Percentiles rank a stretch among this genome's conserved stretches.
Evolutionary conservation across 768 basidiomycete species (phyloP).

Genomic region (Boletus sp.): DNA sequence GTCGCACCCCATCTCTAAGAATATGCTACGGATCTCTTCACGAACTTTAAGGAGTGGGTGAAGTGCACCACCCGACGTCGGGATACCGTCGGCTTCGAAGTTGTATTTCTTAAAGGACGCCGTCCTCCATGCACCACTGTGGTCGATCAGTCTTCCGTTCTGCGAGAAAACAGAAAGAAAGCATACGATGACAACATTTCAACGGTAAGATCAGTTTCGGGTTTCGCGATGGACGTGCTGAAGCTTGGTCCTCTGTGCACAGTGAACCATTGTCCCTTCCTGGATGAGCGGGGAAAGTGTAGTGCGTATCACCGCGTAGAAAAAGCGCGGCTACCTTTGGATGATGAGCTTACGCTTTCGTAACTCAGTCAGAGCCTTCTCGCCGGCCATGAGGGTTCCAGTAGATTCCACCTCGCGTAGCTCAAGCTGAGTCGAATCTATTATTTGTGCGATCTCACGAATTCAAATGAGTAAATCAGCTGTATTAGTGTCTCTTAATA

Average conservation of each 20-base stretch:
- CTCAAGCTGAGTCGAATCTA: slow-evolving; percentile 73
- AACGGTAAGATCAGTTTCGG: slow-evolving; percentile 92
- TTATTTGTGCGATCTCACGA: slow-evolving; percentile 57
- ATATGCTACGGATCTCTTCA: slow-evolving; percentile 96
- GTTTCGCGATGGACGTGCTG: slow-evolving; percentile 87
- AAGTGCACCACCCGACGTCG: slow-evolving; percentile 85
- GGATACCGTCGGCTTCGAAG: slow-evolving; percentile 93
- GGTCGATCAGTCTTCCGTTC: neutral
- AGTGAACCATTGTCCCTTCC: slow-evolving; percentile 95
- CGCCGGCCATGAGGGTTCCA: slow-evolving; percentile 69
- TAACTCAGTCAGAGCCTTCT: slow-evolving; percentile 81
- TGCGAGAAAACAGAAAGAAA: neutral
- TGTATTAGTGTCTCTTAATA: neutral
- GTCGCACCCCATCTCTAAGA: slow-evolving; percentile 96
- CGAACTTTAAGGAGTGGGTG: slow-evolving; percentile 97
- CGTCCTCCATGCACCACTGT: slow-evolving; percentile 91
- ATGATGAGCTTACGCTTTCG: slow-evolving; percentile 86
- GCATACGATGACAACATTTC: slow-evolving; percentile 91
- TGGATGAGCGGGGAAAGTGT: slow-evolving; percentile 30
- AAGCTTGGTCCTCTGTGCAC: slow-evolving; percentile 83
- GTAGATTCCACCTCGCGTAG: slow-evolving; percentile 69
- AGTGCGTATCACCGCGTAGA: neutral
- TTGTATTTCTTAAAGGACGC: slow-evolving; percentile 97
- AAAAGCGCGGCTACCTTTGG: slow-evolving; percentile 56
- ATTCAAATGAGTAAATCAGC: slow-evolving; percentile 3